phyloP scores from a whole-genome alignment of 2,329 filamentous ascomycete genomes.

The Hypoxylon rubiginosum region DNA sequence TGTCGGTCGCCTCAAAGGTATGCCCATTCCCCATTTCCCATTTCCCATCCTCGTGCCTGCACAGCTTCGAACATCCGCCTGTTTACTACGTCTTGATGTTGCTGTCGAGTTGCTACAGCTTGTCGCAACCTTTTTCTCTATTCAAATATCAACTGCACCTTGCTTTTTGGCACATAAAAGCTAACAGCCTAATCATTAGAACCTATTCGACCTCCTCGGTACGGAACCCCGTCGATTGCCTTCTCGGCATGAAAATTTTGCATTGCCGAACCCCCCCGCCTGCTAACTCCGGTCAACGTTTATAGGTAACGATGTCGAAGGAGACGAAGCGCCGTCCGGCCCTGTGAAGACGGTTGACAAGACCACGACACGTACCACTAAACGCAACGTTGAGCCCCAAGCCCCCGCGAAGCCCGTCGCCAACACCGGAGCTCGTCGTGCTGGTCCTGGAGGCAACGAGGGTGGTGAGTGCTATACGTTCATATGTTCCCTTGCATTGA shows the following conservation, averaged over 20 bases:
- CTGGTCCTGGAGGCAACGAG: constrained; percentile 81
- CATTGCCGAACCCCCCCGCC: constrained; percentile 16
- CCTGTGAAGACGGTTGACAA: constrained; percentile 93
- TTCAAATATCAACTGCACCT: constrained; percentile 11
- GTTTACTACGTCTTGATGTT: not conserved
- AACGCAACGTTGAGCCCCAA: constrained; percentile 88
- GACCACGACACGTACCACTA: constrained; percentile 77
- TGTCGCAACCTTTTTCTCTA: constrained; percentile 4
- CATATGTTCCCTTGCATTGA: constrained; percentile 26
- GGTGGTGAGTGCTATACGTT: constrained; percentile 75
- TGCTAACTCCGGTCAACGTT: constrained; percentile 46
- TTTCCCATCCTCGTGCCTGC: constrained; percentile 10
- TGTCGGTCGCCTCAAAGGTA: constrained; percentile 74
- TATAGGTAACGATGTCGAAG: constrained; percentile 71
- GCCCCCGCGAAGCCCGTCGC: constrained; percentile 65
- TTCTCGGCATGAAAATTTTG: constrained; percentile 45
- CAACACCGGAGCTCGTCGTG: constrained; percentile 64
- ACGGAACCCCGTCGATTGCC: constrained; percentile 59
- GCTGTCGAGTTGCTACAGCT: not conserved
- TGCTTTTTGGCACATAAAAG: constrained; percentile 29
- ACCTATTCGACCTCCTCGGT: constrained; percentile 99
- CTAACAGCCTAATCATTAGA: constrained; percentile 68
- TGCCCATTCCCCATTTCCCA: constrained; percentile 41
- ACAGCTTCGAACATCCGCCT: not conserved
- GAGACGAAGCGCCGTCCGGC: constrained; percentile 80